Conservation (phyloP, 805 yeast species). For the Candida sithepensis region DNA sequence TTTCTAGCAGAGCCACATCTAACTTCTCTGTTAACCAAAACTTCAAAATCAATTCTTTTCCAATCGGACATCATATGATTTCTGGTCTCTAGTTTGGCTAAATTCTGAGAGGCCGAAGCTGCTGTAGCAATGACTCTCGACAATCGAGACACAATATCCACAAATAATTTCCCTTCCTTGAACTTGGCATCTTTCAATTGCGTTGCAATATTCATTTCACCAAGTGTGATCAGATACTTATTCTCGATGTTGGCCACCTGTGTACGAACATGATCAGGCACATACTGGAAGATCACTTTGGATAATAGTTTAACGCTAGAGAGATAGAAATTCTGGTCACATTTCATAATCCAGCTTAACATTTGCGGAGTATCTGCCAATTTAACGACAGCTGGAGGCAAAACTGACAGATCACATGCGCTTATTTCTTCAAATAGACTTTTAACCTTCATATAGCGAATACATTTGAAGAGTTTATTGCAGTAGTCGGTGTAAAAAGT, state of each 20-base stretch:
- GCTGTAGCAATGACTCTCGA: slow-evolving; percentile 25
- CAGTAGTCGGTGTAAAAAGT: slow-evolving; percentile 65
- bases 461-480: slow-evolving; percentile 56
- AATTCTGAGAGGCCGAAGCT: slow-evolving; percentile 36
- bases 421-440: slow-evolving; percentile 52
- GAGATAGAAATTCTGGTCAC: slow-evolving; percentile 63
- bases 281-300: slow-evolving; percentile 55
- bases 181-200: slow-evolving; percentile 50
- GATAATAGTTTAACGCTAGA: slow-evolving; percentile 54
- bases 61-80: slow-evolving; percentile 17
- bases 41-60: slow-evolving; percentile 40
- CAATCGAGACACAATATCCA: slow-evolving; percentile 16
- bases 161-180: slow-evolving; percentile 38
- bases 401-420: slow-evolving; percentile 43
- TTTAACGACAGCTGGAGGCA: slow-evolving; percentile 61
- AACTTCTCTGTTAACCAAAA: slow-evolving; percentile 15
- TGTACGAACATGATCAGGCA: slow-evolving; percentile 52
- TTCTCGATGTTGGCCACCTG: slow-evolving; percentile 53
- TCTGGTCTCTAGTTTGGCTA: slow-evolving; percentile 40
- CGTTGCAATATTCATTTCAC: slow-evolving; percentile 44
- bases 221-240: slow-evolving; percentile 43
- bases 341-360: slow-evolving; percentile 60
- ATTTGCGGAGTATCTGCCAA: slow-evolving; percentile 48
- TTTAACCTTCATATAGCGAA: slow-evolving; percentile 65
- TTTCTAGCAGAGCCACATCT: slow-evolving; percentile 12